Evolutionary conservation across 2,329 filamentous ascomycete genomes (phyloP).

Genomic region (Westerdykella ornata): DNA sequence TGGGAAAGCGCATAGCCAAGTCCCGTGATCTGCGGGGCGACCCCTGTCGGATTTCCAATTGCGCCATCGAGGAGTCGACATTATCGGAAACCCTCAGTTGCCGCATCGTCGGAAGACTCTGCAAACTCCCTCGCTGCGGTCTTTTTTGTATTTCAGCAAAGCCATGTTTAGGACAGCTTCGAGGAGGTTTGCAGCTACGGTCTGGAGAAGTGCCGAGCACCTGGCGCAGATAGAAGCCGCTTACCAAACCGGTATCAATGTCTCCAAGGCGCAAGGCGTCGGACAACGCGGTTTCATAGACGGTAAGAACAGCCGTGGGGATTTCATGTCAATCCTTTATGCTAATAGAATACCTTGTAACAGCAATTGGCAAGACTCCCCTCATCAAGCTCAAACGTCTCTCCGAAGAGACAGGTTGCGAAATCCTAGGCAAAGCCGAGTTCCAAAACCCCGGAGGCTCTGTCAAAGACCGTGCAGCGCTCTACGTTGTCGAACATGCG

Average conservation of each 20-base stretch:
- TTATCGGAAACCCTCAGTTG: slow-evolving; percentile 9
- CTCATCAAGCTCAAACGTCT: slow-evolving; percentile 84
- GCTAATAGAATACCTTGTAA: not conserved
- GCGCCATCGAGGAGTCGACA: slow-evolving; percentile 20
- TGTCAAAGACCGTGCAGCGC: slow-evolving; percentile 91
- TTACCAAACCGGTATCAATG: slow-evolving; percentile 58
- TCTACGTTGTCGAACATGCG: slow-evolving; percentile 89
- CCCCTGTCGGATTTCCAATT: slow-evolving; percentile 4
- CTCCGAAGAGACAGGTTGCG: slow-evolving; percentile 86
- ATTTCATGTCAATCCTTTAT: not conserved
- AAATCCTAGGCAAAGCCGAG: slow-evolving; percentile 92
- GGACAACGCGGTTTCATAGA: slow-evolving; percentile 69
- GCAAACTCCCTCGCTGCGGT: not conserved
- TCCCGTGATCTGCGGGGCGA: not conserved
- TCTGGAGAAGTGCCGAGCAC: slow-evolving; percentile 45
- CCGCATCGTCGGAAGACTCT: slow-evolving; percentile 1
- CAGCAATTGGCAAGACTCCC: slow-evolving; percentile 95
- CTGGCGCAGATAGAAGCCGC: slow-evolving; percentile 43
- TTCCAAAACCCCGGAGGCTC: slow-evolving; percentile 98
- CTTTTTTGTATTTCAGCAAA: slow-evolving; percentile 1
- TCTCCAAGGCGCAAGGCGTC: slow-evolving; percentile 73
- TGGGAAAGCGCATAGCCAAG: slow-evolving; percentile 1
- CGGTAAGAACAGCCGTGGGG: slow-evolving; percentile 50
- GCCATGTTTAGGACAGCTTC: slow-evolving; percentile 64
- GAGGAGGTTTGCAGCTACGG: slow-evolving; percentile 60